Base-by-base conservation (phyloP, 179 eudicot genomes). In the Spergularia azorica region DNA sequence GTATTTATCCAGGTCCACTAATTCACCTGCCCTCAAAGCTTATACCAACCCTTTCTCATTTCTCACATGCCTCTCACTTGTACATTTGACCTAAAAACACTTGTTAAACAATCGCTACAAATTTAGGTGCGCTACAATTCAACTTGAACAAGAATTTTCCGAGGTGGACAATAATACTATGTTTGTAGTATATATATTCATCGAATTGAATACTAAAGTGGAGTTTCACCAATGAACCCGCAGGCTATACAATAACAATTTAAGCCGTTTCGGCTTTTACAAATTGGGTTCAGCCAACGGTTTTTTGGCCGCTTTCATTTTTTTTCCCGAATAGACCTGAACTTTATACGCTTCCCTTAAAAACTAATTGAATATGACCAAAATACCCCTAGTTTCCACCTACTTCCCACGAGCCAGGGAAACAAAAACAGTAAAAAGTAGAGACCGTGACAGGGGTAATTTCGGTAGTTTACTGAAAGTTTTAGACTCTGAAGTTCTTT, bases 401-500 rank as follows among this genome's bases (percentile, higher is more conserved):
- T 36, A 36, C 39, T 36, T 36, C 39, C 3, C 3, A 36, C 4
- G 39, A 36, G 39, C 39, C 39, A 36, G 39, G 39, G 39, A 36
- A 36, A 41, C 65, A 41, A 60, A 54, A 58, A 54, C 7, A 61
- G 12, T 51, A 41, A 46, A n/a, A 57, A 10, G 38, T 4, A 62
- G 0, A 41, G 54, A 70, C 36, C 21, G 12, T 46, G 20, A 73
- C 9, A 26, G 63, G 73, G 72, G 71, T 56, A 38, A 26, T 21
- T 17, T 32, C 46, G 71, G 20, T 20, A 39, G 9, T 26, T 57
- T 0, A 13, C 2, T 3, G 14, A 7, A 62, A 64, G 10, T 46
- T 51, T 73, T 73, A 89, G 56, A 83, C 87, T 62, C 90, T 73
- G 78, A 90, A 90, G 75, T 90, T 90, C n/a, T 83, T 86, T 48